Conservation (phyloP, 2,329 filamentous ascomycete genomes). For the Fusarium pininemorale region DNA sequence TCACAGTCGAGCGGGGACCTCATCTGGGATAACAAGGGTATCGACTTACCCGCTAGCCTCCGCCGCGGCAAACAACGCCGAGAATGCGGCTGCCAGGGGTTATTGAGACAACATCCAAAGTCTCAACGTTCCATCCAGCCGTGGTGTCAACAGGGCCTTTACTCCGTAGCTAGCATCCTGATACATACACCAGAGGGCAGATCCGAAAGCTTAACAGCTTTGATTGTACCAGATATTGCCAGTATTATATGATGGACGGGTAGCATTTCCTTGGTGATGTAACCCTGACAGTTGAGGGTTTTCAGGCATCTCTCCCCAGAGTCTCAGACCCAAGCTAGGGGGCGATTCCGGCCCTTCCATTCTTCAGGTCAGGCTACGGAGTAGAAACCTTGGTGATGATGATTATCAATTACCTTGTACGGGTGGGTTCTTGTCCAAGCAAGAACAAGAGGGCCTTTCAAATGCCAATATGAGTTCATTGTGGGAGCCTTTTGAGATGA, state of each 20-base stretch:
- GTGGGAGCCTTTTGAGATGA: neutral
- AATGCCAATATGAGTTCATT: neutral
- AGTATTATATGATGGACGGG: neutral
- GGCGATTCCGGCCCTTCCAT: neutral
- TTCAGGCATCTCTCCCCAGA: neutral
- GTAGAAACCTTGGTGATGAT: neutral
- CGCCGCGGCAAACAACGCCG: neutral
- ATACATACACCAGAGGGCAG: neutral
- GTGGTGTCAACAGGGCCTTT: neutral
- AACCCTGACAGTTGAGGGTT: neutral
- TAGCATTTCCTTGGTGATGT: neutral
- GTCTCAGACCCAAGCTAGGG: neutral
- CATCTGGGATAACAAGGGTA: neutral
- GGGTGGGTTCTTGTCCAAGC: neutral
- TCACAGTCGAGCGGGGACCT: neutral
- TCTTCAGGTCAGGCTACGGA: neutral
- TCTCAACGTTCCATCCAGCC: conserved; percentile 1
- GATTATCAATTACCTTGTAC: neutral
- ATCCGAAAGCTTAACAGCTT: neutral
- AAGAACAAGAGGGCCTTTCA: neutral
- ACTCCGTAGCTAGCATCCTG: neutral
- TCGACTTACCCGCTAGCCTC: conserved; percentile 10
- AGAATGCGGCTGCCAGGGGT: conserved; percentile 13
- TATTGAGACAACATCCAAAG: neutral
- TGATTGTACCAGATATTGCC: neutral